Conservation (phyloP, 202 grass and related monocot genomes). For the Digitaria exilis region DNA sequence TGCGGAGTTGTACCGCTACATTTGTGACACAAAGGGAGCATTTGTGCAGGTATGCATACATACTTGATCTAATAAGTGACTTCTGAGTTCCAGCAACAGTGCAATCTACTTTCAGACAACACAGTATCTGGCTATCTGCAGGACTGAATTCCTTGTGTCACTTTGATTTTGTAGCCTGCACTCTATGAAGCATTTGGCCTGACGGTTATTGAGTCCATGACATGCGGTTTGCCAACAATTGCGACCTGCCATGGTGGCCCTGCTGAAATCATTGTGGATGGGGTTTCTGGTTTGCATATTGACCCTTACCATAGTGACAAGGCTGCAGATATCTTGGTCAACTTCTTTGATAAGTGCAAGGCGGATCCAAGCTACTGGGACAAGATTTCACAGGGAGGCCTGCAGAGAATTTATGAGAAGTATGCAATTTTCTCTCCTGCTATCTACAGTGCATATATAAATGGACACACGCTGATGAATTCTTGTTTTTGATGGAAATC, state of each 20-base stretch:
- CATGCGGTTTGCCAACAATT: constrained; percentile 89
- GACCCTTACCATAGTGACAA: constrained; percentile 91
- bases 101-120: not conserved
- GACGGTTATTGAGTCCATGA: constrained; percentile 90
- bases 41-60: constrained; percentile 70
- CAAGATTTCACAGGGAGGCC: constrained; percentile 74
- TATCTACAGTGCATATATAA: not conserved
- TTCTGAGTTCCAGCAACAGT: not conserved
- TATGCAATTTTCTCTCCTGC: constrained; percentile 1
- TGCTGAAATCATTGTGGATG: constrained; percentile 86
- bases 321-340: constrained; percentile 76
- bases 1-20: constrained; percentile 82
- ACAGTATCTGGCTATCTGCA: not conserved
- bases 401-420: constrained; percentile 93
- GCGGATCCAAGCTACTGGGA: constrained; percentile 72
- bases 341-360: constrained; percentile 81
- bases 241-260: constrained; percentile 88
- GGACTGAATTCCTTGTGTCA: constrained; percentile 4
- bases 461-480: not conserved
- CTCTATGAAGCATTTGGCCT: constrained; percentile 89
- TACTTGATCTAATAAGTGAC: not conserved
- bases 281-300: constrained; percentile 90
- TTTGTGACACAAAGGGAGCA: constrained; percentile 83
- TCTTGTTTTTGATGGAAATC: not conserved
- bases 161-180: constrained; percentile 59